These are phyloP conservation scores for Picea abies DNA, from an alignment of 83 land plant genomes.

Conservation along the genomic window DNA sequence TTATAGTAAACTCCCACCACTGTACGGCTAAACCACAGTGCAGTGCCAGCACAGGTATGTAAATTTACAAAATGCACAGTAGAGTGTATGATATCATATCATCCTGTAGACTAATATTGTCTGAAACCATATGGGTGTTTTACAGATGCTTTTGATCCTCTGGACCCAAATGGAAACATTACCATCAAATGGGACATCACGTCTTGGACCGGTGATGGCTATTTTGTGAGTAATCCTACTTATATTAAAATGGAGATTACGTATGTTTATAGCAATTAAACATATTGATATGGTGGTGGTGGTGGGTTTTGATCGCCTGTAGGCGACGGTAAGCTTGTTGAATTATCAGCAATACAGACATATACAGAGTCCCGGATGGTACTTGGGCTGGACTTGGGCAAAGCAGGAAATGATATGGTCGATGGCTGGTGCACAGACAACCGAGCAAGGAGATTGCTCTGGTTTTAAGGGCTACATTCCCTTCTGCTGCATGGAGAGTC, in stretches of 20 bases:
- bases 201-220: conserved; percentile 73
- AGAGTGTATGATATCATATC: no score
- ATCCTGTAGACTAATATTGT: no score
- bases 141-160: conserved; percentile 63
- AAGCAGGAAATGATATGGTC: conserved; percentile 61
- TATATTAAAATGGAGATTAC: neutral
- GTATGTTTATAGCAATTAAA: neutral
- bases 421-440: conserved; percentile 58
- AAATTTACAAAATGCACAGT: no score
- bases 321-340: conserved; percentile 49
- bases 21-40: no score
- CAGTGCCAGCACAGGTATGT: no score
- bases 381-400: conserved; percentile 55
- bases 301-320: neutral
- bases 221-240: conserved; percentile 45
- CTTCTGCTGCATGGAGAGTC: conserved; percentile 49
- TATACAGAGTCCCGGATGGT: conserved; percentile 60
- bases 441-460: conserved; percentile 65
- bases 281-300: neutral
- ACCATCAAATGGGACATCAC: conserved; percentile 75
- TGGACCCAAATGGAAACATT: conserved; percentile 77
- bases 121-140: neutral
- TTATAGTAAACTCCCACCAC: no score
- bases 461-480: conserved; percentile 38
- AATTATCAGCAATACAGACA: conserved; percentile 66